Evolutionary conservation across 805 yeast species (phyloP).

Genomic region (Metschnikowia matae): DNA sequence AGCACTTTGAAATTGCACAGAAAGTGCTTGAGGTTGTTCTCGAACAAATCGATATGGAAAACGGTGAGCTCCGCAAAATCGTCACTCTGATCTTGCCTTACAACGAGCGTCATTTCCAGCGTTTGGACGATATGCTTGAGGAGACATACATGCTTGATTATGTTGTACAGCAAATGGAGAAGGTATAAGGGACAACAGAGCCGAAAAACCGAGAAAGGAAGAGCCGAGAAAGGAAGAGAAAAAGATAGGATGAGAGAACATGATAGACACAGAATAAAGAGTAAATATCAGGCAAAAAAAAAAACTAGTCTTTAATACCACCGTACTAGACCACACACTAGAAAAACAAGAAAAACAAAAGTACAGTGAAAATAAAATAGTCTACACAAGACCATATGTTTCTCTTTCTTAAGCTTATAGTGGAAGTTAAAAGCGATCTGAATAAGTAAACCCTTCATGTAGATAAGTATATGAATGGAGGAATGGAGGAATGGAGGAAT

Average conservation of each 20-base stretch:
- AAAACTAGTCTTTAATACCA: no score
- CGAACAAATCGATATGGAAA: slow-evolving; percentile 48
- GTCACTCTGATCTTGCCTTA: slow-evolving; percentile 83
- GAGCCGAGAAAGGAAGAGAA: neutral
- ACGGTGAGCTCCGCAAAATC: slow-evolving; percentile 60
- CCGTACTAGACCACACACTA: no score
- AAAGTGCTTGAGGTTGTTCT: slow-evolving; percentile 65
- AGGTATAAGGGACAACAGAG: slow-evolving; percentile 3
- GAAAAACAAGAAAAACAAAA: no score
- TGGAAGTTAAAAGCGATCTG: no score
- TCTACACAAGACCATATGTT: no score
- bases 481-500: no score
- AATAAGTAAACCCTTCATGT: no score
- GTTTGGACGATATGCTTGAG: slow-evolving; percentile 78
- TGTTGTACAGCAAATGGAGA: slow-evolving; percentile 69
- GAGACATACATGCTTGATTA: slow-evolving; percentile 84
- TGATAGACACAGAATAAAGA: neutral
- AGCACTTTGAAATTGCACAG: slow-evolving; percentile 77
- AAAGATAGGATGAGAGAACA: neutral
- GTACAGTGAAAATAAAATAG: no score
- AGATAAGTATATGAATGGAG: no score
- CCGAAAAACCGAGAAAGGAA: neutral
- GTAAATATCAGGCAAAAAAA: no score
- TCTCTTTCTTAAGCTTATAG: no score
- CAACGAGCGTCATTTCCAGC: slow-evolving; percentile 74